Conservation (phyloP, 208 protist genomes). For the Trypanosoma rangeli region DNA sequence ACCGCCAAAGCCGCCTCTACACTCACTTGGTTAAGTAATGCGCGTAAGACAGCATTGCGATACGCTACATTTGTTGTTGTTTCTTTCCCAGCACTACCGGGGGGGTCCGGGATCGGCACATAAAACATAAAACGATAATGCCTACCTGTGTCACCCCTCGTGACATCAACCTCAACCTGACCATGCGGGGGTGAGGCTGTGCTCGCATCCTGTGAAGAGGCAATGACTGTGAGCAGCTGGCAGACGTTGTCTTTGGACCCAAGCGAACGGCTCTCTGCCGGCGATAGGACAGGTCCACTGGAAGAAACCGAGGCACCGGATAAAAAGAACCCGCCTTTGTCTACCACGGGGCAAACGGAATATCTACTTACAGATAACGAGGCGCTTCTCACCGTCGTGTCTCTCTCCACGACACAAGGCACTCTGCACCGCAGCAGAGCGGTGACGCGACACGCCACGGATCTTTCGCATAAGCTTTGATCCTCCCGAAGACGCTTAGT, state of each 20-base stretch:
- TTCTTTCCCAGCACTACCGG: background rate
- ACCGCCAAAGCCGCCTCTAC: background rate
- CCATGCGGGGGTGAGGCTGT: background rate
- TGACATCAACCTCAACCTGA: conserved; percentile 26
- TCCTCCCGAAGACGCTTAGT: conserved; percentile 38
- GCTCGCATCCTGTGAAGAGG: background rate
- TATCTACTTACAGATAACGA: background rate
- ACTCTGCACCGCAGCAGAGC: background rate
- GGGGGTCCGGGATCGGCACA: background rate
- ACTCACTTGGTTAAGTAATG: conserved; percentile 12
- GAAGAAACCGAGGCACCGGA: background rate
- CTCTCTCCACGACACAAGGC: background rate
- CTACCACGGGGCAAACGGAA: background rate
- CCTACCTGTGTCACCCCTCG: conserved; percentile 35
- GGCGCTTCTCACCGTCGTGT: too few relatives aligned
- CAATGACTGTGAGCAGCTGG: background rate
- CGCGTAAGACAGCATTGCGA: conserved; percentile 13
- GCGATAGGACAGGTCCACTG: background rate
- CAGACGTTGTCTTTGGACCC: background rate
- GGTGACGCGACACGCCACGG: background rate
- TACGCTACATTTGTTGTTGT: background rate
- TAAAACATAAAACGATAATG: conserved; percentile 23
- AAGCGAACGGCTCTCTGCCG: background rate
- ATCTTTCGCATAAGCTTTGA: conserved; percentile 6
- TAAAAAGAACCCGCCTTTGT: background rate